Percentiles rank a stretch among this genome's conserved stretches.
These are phyloP conservation scores for Stephania yunnanensis DNA, from an alignment of 164 flowering plant genomes.

Conservation along the genomic window DNA sequence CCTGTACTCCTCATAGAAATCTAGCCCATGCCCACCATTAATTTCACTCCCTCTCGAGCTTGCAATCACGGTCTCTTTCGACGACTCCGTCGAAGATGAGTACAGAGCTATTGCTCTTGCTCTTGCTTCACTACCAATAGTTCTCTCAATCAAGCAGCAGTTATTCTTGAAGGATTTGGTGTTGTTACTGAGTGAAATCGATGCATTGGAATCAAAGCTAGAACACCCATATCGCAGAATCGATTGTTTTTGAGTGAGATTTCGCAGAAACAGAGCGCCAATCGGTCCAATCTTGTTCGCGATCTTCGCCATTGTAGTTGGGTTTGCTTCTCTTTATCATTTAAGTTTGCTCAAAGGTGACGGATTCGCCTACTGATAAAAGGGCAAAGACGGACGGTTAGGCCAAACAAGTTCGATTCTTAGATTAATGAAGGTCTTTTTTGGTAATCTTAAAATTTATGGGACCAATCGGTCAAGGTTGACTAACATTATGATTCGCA, in stretches of 20 bases:
- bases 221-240: conserved; percentile 4
- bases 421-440: too few relatives aligned
- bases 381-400: too few relatives aligned
- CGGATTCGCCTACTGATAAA: too few relatives aligned
- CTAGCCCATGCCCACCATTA: conserved; percentile 21
- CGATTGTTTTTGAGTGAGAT: conserved; percentile 2
- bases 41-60: neutral
- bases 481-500: too few relatives aligned
- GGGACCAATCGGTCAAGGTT: too few relatives aligned
- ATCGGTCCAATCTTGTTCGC: conserved; percentile 4
- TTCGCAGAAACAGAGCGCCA: conserved; percentile 14
- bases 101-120: neutral
- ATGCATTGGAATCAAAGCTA: neutral
- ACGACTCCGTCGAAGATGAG: conserved; percentile 15
- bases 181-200: conserved; percentile 3
- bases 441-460: too few relatives aligned
- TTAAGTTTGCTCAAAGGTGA: neutral
- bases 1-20: conserved; percentile 51
- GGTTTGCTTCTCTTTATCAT: conserved; percentile 4
- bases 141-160: too few relatives aligned
- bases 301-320: conserved; percentile 13
- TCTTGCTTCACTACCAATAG: too few relatives aligned
- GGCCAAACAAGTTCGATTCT: too few relatives aligned
- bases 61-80: conserved; percentile 15
- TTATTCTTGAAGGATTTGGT: neutral